These are phyloP conservation scores for Pseudozyma hubeiensis DNA, from an alignment of 1,284 basidiomycete genomes.

Conservation along the genomic window DNA sequence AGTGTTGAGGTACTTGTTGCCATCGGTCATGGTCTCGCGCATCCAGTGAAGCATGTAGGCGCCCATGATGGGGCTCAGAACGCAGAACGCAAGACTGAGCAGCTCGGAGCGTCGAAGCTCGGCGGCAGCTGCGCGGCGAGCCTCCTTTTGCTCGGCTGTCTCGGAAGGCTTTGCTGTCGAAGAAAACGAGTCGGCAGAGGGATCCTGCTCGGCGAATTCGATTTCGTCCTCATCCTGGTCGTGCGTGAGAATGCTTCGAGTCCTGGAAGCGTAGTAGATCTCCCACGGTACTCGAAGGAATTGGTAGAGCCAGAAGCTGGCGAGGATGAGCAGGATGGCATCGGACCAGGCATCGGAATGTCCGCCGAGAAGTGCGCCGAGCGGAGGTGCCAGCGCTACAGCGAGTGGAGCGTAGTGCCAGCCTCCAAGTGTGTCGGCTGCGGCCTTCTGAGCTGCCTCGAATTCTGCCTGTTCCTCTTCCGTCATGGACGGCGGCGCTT, in stretches of 20 bases:
- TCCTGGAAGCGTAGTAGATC: slow-evolving; percentile 47
- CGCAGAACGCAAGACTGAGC: slow-evolving; percentile 60
- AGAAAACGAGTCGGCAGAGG: slow-evolving; percentile 2
- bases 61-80: slow-evolving; percentile 66
- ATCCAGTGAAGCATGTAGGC: slow-evolving; percentile 67
- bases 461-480: slow-evolving; percentile 70
- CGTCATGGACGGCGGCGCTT: slow-evolving; percentile 31
- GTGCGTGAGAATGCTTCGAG: slow-evolving; percentile 58
- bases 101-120: slow-evolving; percentile 67
- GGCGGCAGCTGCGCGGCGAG: slow-evolving; percentile 49
- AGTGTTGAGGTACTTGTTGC: slow-evolving; percentile 62
- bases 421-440: slow-evolving; percentile 45
- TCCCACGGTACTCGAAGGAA: slow-evolving; percentile 57
- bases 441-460: slow-evolving; percentile 76
- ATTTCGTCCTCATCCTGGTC: slow-evolving; percentile 44
- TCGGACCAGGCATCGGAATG: slow-evolving; percentile 69
- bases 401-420: slow-evolving; percentile 61
- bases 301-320: slow-evolving; percentile 68
- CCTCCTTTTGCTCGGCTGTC: slow-evolving; percentile 15
- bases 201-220: slow-evolving; percentile 7
- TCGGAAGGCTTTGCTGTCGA: slow-evolving; percentile 8
- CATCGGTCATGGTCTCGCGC: slow-evolving; percentile 64
- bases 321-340: slow-evolving; percentile 68
- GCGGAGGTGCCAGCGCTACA: slow-evolving; percentile 59
- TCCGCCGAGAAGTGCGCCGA: slow-evolving; percentile 60